Evolutionary conservation across 805 yeast species (phyloP), one percentile per base, ranked within the genome.

Genomic region (Wickerhamomyces xylosicus): DNA sequence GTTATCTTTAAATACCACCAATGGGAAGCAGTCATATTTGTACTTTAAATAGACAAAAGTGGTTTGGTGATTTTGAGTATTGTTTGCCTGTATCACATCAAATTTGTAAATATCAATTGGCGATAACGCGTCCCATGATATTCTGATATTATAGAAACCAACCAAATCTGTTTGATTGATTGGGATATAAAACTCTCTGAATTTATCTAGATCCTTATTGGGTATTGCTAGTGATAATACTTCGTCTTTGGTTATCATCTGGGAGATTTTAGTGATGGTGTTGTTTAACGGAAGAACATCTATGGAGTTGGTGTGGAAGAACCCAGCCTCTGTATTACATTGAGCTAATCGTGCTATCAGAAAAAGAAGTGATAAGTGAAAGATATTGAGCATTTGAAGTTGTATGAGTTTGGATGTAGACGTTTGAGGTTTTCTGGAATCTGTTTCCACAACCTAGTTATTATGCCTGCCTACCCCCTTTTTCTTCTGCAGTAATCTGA

Each of bases 51-150:
- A 25, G 13, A 25, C 13, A n/a, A 10, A 25, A 25, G 13, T 8
- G n/a, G 5, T 25, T 7, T 25, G 9, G 5, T 4, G 5, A 25
- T 25, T n/a, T 5, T 25, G 8, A 11, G 9, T 25, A 11, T 25
- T 11, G 4, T 11, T 25, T 4, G 29, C 9, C 13, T 25, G 5
- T 10, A 25, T 25, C n/a, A 25, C 13, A 25, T 25, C 29, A 25
- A 25, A 25, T n/a, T 25, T 25, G 29, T 25, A 25, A 25, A 25
- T 25, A 7, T 25, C 29, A 25, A 25, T 25, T 10, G 29, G 29
- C 9, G 29, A 25, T 11, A 25, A 25, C 2, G 49, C 41, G 33
- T 41, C 41, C 47, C 47, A 46, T 4, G 45, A 41, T 1, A 41
- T 31, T 28, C 40, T 38, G 2, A 38, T 41, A 32, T 41, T 41